phyloP scores from a whole-genome alignment of 2,329 filamentous ascomycete genomes.

The Fusarium succisae region DNA sequence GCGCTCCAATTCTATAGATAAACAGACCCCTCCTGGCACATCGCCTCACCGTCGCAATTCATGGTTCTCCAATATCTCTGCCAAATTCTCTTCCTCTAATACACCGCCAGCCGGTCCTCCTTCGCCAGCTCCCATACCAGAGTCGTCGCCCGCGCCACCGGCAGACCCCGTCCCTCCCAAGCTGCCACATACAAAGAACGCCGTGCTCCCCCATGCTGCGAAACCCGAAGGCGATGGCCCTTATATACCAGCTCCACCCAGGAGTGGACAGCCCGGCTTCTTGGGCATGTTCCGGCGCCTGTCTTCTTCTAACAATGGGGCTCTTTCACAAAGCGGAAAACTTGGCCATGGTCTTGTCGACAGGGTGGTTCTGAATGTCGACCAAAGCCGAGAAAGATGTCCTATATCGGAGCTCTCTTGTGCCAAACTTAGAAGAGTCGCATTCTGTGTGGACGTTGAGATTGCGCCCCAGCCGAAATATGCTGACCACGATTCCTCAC shows the following conservation, averaged over 20 bases:
- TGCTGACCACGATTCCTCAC: conserved; percentile 63
- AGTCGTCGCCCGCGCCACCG: conserved; percentile 31
- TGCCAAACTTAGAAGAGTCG: conserved; percentile 84
- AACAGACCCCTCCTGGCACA: conserved; percentile 43
- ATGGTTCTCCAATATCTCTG: conserved; percentile 94
- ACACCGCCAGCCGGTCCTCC: conserved; percentile 46
- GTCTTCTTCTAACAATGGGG: conserved; percentile 69
- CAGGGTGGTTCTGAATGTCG: conserved; percentile 84
- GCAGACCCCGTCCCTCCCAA: conserved; percentile 60
- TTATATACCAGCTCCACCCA: conserved; percentile 80
- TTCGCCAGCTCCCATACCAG: conserved; percentile 44
- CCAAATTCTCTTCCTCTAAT: conserved; percentile 80
- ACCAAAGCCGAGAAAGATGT: conserved; percentile 81
- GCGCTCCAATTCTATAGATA: conserved; percentile 51
- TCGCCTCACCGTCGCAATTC: conserved; percentile 72
- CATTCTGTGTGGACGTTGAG: conserved; percentile 97
- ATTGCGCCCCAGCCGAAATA: conserved; percentile 90
- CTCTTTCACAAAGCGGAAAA: conserved; percentile 40
- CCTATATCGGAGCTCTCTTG: conserved; percentile 81
- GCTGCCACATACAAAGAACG: conserved; percentile 63
- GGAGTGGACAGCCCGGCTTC: conserved; percentile 73
- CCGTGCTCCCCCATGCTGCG: conserved; percentile 65
- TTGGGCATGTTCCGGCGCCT: conserved; percentile 84
- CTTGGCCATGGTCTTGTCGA: conserved; percentile 76
- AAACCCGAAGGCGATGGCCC: conserved; percentile 69